These are phyloP conservation scores for Cercospora janseana DNA, from an alignment of 2,329 filamentous ascomycete species.

Conservation along the genomic window DNA sequence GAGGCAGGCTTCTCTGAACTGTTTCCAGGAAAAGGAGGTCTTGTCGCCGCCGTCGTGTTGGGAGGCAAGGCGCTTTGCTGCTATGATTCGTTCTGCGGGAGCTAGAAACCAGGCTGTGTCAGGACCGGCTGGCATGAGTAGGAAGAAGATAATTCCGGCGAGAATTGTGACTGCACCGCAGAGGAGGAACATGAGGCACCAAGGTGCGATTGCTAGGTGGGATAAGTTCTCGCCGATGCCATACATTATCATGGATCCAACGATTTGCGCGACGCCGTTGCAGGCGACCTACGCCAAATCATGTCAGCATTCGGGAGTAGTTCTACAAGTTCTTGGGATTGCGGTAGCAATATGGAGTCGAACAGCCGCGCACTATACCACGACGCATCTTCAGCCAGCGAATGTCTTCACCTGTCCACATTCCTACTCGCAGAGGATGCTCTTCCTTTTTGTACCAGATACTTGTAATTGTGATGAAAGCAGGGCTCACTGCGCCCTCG, in stretches of 20 bases:
- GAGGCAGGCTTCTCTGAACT: conserved; percentile 47
- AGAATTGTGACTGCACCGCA: conserved; percentile 50
- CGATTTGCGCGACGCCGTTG: conserved; percentile 49
- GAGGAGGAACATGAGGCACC: conserved; percentile 52
- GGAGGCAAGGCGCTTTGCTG: conserved; percentile 40
- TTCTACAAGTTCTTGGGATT: too few relatives aligned
- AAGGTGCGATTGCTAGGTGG: conserved; percentile 43
- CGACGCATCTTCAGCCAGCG: too few relatives aligned
- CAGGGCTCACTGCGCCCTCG: conserved; percentile 48
- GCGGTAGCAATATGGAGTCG: too few relatives aligned
- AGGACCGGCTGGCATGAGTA: conserved; percentile 50
- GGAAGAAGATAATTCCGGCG: conserved; percentile 47
- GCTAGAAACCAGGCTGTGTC: conserved; percentile 52
- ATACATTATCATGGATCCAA: conserved; percentile 52
- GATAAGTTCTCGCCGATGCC: conserved; percentile 47
- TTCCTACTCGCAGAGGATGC: conserved; percentile 30
- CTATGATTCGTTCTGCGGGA: conserved; percentile 44
- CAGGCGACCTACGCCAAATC: conserved; percentile 39
- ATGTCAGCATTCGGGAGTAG: too few relatives aligned
- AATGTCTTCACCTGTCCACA: conserved; percentile 41
- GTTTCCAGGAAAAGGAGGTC: conserved; percentile 45
- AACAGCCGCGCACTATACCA: too few relatives aligned
- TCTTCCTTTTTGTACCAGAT: conserved; percentile 35
- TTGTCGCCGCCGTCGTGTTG: conserved; percentile 46
- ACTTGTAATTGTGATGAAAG: conserved; percentile 48